Base-by-base conservation (phyloP, 2,329 filamentous ascomycete genomes). In the Epichloe festucae region DNA sequence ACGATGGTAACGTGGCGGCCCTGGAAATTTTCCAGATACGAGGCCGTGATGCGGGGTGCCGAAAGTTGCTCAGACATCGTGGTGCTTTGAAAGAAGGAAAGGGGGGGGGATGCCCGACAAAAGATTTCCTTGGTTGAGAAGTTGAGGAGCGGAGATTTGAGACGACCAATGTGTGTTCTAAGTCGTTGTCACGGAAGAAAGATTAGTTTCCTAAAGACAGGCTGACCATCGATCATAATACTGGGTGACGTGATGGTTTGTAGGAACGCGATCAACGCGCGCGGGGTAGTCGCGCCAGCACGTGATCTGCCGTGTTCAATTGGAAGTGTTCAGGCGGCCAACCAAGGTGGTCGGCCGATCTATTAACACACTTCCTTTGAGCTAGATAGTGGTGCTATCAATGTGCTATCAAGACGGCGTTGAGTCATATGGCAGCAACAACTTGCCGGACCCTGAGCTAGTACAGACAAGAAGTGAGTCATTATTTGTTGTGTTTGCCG, bases 11-110 rank as follows among this genome's bases (percentile, higher is more conserved):
- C 87, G 55, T 86, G 87, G 57, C 80, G 78, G 58, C 76, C 75
- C 58, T 82, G 75, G 71, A 90, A 95, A 62, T 76, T 76, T 64
- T 89, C 81, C 53, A 97, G 84, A 69, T 91, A 86, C 41, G 77
- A 72, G 50, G 86, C 85, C 46, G 87, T 88, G 66, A 96, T 81
- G 67, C 93, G 89, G 34, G 93, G 91, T 47, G 89, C 80, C 27
- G 76, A 75, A 54, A 73, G 82, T 60, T 83, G 72, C 63, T 90
- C 68, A 14, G 67, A 77, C 86, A 91, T 91, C 14, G 5, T 45
- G 17, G n/a, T 15, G 19, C 21, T 10, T 27, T 27, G 7, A 15
- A 15, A 21, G 34, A 17, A 38, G 17, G 5, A 14, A 4, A 17
- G 17, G 10, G 1, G 21, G 34, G 15, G 41, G 5, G 6, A 34